Evolutionary conservation across 805 yeast genomes (phyloP).

Genomic region (Candida adriatica): DNA sequence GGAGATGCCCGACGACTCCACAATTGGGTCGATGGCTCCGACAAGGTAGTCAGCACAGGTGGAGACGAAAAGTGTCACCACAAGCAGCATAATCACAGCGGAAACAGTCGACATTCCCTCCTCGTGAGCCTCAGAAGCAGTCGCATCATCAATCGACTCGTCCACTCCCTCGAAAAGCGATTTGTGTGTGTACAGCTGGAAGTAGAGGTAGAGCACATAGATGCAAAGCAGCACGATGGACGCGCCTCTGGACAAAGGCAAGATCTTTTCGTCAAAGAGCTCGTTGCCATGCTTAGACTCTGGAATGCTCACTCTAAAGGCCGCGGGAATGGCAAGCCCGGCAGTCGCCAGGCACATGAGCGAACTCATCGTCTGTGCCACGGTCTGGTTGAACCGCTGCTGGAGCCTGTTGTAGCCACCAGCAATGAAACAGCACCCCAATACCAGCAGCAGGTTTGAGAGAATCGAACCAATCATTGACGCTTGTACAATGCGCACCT

Average conservation of each 20-base stretch:
- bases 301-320: constrained; percentile 80
- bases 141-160: constrained; percentile 32
- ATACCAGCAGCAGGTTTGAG: constrained; percentile 79
- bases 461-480: constrained; percentile 94
- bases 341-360: constrained; percentile 86
- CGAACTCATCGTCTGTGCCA: constrained; percentile 96
- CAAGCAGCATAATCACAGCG: constrained; percentile 46
- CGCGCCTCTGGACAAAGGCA: constrained; percentile 79
- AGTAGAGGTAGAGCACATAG: constrained; percentile 71
- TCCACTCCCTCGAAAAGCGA: constrained; percentile 57
- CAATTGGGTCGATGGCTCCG: constrained; percentile 87
- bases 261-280: constrained; percentile 37
- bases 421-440: constrained; percentile 92
- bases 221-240: constrained; percentile 70
- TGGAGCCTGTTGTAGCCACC: constrained; percentile 87
- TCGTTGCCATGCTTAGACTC: constrained; percentile 24
- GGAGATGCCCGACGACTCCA: constrained; percentile 75
- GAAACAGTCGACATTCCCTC: constrained; percentile 42
- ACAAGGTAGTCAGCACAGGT: constrained; percentile 91
- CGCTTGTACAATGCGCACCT: constrained; percentile 92
- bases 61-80: constrained; percentile 75
- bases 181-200: constrained; percentile 87
- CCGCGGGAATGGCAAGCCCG: constrained; percentile 90
- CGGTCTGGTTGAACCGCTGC: constrained; percentile 90
- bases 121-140: constrained; percentile 15